Base-by-base conservation (phyloP, 805 yeast genomes). In the Maudiozyma bulderi region DNA sequence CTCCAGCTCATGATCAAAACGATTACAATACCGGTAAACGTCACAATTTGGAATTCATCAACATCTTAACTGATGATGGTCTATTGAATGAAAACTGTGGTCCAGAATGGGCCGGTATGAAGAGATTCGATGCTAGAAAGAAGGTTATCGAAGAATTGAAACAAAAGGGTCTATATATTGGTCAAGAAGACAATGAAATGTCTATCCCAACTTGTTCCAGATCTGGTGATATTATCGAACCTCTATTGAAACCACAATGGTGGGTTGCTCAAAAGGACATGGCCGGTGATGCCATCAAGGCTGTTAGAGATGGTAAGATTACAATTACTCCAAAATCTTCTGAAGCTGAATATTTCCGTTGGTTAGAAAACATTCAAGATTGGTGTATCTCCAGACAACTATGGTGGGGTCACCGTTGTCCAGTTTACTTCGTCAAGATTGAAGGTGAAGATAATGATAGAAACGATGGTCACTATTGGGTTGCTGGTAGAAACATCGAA, bases 321-420 rank as follows among this genome's bases (percentile, higher is more conserved):
- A 78, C 80, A 48, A 87, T 93, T 61, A 73, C 82, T 48, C 99
- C 99, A 58, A 84, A 85, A 70, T 73, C 90, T 20, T 89, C 96
- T 11, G 95, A 89, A 73, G 79, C 84, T 54, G 99, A 93, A 72
- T 93, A 84, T 70, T 85, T 84, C 82, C 86, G 82, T 67, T 93
- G 99, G 99, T 74, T 91, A 69, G 93, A 83, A 65, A 86, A 88
- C 70, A 85, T 90, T 57, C 97, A 93, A 73, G 99, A 93, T 72
- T 93, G 99, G 99, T 93, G 99, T 81, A 88, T 93, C 54, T 93
- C 98, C 20, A 86, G 99, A 72, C 85, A 80, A 69, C 66, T 80
- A 48, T 86, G 95, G 95, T 85, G 95, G 95, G 99, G 99, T 57
- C 99, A 93, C 73, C 82, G 98, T 73, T 86, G 96, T 71, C 99